Base-by-base conservation (phyloP, 345 rosid genomes). In the Tarenaya hassleriana region DNA sequence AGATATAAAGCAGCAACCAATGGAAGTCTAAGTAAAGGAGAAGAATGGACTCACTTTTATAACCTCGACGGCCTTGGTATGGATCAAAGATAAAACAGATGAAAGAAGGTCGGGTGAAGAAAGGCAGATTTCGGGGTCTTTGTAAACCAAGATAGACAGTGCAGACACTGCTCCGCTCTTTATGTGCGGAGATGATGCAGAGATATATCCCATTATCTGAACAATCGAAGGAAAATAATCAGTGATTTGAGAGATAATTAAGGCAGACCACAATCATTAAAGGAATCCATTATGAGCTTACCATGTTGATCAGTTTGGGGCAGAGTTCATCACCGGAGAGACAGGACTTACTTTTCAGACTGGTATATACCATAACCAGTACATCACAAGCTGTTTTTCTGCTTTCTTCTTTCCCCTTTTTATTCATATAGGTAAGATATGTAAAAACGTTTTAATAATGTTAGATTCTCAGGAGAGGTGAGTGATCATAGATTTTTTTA, bases 101-200 rank as follows among this genome's bases (percentile, higher is more conserved):
- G 86, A 73, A 66, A 92, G 84, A 61, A 85, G 82, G 39, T 80
- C 86, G 4, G 94, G 79, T 56, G 77, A 69, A 0, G 79, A 72
- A 21, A 74, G 50, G 68, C 84, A 79, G 31, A 80, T 67, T 41
- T 78, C 80, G 21, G 84, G 68, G 67, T 81, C 90, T 27, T 75
- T 71, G 67, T 88, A 68, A 50, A 88, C 70, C 41, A 88, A 80
- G 39, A 78, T 75, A 33, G 98, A 92, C 64, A 92, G 67, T 21
- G 95, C 96, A 68, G 95, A 81, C 32, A 88, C 86, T 32, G 98
- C 96, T 73, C 88, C 98, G 71, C 98, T 88, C 57, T 72, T 88
- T 62, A 88, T 83, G 41, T 85, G 95, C 27, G 98, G 90, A 15
- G 95, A 92, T 34, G 96, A 67, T 52, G 96, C 94, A 50, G 94